phyloP scores from a whole-genome alignment of 768 basidiomycete genomes.

The Hypholoma fasciculare region DNA sequence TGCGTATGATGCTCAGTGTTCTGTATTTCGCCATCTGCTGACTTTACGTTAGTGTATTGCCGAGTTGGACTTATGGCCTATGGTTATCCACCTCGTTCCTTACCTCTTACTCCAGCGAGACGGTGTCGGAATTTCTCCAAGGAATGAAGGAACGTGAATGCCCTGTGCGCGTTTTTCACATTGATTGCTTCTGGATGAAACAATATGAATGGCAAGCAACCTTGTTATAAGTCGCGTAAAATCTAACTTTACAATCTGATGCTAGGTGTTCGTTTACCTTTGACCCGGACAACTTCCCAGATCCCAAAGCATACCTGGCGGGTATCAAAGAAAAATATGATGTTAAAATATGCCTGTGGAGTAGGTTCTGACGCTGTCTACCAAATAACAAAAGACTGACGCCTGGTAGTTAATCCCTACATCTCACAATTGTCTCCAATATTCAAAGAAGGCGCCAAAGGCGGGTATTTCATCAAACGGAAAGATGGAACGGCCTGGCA shows the following conservation, averaged over 20 bases:
- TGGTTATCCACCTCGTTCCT: slow-evolving; percentile 81
- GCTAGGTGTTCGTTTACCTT: slow-evolving; percentile 73
- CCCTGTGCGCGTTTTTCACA: slow-evolving; percentile 69
- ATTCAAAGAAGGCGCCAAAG: slow-evolving; percentile 66
- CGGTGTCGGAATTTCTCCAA: slow-evolving; percentile 68
- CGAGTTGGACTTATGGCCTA: slow-evolving; percentile 74
- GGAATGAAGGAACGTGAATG: slow-evolving; percentile 68
- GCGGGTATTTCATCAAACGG: slow-evolving; percentile 72
- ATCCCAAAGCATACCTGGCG: slow-evolving; percentile 62
- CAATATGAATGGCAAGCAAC: slow-evolving; percentile 59
- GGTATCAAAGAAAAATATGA: slow-evolving; percentile 62
- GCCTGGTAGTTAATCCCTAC: slow-evolving; percentile 63
- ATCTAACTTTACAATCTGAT: slow-evolving; percentile 22
- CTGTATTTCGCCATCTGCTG: slow-evolving; percentile 16
- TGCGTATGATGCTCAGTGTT: slow-evolving; percentile 34
- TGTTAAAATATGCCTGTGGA: slow-evolving; percentile 76
- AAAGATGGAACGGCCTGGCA: slow-evolving; percentile 69
- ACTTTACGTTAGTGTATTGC: slow-evolving; percentile 50
- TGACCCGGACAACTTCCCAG: slow-evolving; percentile 74
- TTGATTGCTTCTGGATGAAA: slow-evolving; percentile 81
- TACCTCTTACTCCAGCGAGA: slow-evolving; percentile 66
- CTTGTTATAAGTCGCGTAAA: neutral
- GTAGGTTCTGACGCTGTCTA: slow-evolving; percentile 29
- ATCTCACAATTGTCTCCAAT: slow-evolving; percentile 69
- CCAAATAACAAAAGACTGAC: neutral